A percentile compares a stretch with the other conserved stretches of the same genome.
Evolutionary conservation across 371 early-diverging fungal genomes (phyloP).

Genomic region (Mucor plumbeus): DNA sequence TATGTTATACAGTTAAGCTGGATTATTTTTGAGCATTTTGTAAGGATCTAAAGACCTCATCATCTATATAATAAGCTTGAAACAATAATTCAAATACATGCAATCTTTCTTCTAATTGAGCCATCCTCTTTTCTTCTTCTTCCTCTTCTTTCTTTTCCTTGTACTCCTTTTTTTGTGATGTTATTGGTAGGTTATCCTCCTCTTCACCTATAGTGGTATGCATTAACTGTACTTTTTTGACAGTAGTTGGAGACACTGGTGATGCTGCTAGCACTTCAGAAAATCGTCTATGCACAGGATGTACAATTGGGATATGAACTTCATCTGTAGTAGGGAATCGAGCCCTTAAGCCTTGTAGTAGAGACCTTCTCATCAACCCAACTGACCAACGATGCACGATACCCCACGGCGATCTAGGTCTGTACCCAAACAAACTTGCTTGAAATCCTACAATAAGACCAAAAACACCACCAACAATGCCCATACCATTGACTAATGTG

Average conservation of each 20-base stretch:
- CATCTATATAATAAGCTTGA: constrained; percentile 47
- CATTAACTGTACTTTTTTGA: neutral
- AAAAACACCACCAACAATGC: constrained; percentile 43
- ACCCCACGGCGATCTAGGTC: constrained; percentile 44
- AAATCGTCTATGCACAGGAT: constrained; percentile 37
- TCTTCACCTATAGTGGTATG: neutral
- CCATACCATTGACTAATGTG: constrained; percentile 41
- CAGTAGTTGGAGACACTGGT: neutral
- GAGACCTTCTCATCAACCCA: constrained; percentile 28
- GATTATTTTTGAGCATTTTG: constrained; percentile 1
- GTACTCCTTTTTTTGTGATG: neutral
- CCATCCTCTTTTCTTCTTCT: constrained; percentile 27
- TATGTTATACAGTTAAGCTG: too few species aligned
- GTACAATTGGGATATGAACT: constrained; percentile 33
- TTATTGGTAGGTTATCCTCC: neutral
- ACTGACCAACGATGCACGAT: constrained; percentile 40
- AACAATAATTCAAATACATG: constrained; percentile 44
- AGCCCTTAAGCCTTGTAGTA: constrained; percentile 28
- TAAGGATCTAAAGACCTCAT: constrained; percentile 43
- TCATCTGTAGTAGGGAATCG: constrained; percentile 29
- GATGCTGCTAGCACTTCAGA: neutral
- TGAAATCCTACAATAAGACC: constrained; percentile 36
- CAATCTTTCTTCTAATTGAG: constrained; percentile 36
- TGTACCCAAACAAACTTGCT: constrained; percentile 36
- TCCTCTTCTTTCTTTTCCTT: constrained; percentile 4